These are phyloP conservation scores for Teratosphaeria epicoccoides DNA, from an alignment of 2,329 filamentous ascomycete species.

Conservation along the genomic window DNA sequence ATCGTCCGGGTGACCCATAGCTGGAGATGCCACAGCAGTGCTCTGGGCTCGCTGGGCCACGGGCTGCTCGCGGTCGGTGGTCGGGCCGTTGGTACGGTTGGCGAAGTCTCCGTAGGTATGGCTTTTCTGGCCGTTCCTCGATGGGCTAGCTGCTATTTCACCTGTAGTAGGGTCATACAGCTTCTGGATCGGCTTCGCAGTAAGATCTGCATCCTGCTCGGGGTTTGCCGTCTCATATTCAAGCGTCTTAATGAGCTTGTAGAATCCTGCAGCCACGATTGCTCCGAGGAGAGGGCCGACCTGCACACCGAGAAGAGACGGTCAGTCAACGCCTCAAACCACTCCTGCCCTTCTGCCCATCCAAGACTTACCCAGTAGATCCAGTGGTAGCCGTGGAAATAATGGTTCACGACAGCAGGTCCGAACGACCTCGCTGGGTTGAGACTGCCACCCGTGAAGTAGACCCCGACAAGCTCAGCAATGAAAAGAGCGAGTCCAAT, in stretches of 20 bases:
- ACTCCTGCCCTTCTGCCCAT: background rate
- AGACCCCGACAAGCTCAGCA: conserved; percentile 33
- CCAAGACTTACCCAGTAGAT: conserved; percentile 17
- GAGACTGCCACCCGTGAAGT: conserved; percentile 28
- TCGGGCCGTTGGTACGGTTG: background rate
- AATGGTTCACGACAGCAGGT: conserved; percentile 18
- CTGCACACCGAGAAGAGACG: background rate
- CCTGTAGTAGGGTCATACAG: background rate
- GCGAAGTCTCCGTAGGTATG: conserved; percentile 10
- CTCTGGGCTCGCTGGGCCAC: background rate
- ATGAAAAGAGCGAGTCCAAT: conserved; percentile 39
- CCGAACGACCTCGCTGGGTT: conserved; percentile 29
- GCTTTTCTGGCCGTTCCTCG: background rate
- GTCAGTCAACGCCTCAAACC: background rate
- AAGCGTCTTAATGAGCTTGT: conserved; percentile 21
- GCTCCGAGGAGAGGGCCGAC: conserved; percentile 18
- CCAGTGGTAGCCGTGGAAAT: conserved; percentile 25
- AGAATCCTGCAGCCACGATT: conserved; percentile 21
- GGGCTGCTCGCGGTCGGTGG: conserved; percentile 2
- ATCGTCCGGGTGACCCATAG: conserved; percentile 6
- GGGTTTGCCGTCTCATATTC: conserved; percentile 24
- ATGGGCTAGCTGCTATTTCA: background rate
- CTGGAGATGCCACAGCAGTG: conserved; percentile 4
- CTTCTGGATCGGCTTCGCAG: conserved; percentile 6
- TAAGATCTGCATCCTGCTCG: conserved; percentile 14